Conservation (phyloP, 2,329 filamentous ascomycete species). For the Microsporum ferrugineum region DNA sequence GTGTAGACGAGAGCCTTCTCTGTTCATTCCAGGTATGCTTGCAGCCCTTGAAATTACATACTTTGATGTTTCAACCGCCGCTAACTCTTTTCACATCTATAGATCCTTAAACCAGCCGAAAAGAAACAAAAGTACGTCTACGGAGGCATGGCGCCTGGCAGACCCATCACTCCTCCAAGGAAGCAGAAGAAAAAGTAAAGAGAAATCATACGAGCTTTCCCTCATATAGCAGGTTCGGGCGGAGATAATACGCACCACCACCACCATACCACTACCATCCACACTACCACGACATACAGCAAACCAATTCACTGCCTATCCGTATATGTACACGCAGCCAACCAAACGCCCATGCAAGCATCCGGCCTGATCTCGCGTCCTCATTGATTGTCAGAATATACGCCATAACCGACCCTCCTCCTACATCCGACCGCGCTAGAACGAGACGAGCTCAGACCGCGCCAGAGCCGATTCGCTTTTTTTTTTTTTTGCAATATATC, state of each 20-base stretch:
- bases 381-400: background rate
- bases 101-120: constrained; percentile 99
- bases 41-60: constrained; percentile 5
- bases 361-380: background rate
- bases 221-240: constrained; percentile 82
- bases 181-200: constrained; percentile 57
- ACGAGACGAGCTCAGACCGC: background rate
- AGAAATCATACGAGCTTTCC: constrained; percentile 59
- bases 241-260: constrained; percentile 53
- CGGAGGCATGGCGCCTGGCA: constrained; percentile 58
- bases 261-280: background rate
- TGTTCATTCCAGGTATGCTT: constrained; percentile 88
- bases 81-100: constrained; percentile 13
- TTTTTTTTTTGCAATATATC: constrained; percentile 1
- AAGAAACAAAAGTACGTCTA: constrained; percentile 99
- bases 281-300: background rate
- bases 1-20: constrained; percentile 92
- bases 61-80: background rate
- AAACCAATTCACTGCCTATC: background rate
- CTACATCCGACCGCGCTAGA: constrained; percentile 1
- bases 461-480: background rate
- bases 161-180: constrained; percentile 58
- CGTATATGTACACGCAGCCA: constrained; percentile 1
- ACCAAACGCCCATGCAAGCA: background rate
- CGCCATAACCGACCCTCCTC: background rate